phyloP scores from a whole-genome alignment of 352 stramenopile species.

The Pythium periplocum region DNA sequence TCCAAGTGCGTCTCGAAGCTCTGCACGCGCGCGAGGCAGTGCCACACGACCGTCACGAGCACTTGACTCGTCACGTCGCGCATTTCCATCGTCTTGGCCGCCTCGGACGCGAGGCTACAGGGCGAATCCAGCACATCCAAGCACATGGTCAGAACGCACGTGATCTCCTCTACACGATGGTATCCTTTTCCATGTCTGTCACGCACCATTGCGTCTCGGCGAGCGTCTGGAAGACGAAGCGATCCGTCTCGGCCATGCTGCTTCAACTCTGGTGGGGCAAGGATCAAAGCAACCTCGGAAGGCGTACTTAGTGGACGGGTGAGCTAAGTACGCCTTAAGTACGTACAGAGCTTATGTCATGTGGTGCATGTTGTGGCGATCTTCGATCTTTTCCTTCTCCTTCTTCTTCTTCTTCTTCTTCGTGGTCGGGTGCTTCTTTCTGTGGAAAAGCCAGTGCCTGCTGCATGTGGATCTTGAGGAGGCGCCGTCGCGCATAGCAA shows the following conservation, averaged over 20 bases:
- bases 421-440: too few relatives aligned
- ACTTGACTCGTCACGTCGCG: conserved; percentile 32
- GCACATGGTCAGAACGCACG: conserved; percentile 2
- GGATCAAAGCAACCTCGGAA: too few relatives aligned
- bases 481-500: too few relatives aligned
- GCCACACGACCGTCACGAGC: conserved; percentile 42
- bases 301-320: too few relatives aligned
- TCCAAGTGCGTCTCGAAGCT: conserved; percentile 13
- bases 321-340: too few relatives aligned
- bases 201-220: conserved; percentile 20
- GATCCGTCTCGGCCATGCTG: conserved; percentile 19
- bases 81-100: conserved; percentile 2
- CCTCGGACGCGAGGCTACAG: conserved; percentile 3
- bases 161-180: too few relatives aligned
- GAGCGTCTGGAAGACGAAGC: conserved; percentile 20
- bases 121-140: neutral
- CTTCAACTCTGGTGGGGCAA: neutral
- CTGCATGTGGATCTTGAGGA: too few relatives aligned
- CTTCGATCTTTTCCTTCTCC: too few relatives aligned
- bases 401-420: too few relatives aligned
- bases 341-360: too few relatives aligned
- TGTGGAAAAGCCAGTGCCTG: too few relatives aligned
- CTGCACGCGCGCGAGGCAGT: conserved; percentile 37
- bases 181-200: neutral
- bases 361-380: too few relatives aligned